Evolutionary conservation across 1,139 yeast species (phyloP), one percentile per base, ranked within the genome.

Genomic region (Ogataea hybrid): DNA sequence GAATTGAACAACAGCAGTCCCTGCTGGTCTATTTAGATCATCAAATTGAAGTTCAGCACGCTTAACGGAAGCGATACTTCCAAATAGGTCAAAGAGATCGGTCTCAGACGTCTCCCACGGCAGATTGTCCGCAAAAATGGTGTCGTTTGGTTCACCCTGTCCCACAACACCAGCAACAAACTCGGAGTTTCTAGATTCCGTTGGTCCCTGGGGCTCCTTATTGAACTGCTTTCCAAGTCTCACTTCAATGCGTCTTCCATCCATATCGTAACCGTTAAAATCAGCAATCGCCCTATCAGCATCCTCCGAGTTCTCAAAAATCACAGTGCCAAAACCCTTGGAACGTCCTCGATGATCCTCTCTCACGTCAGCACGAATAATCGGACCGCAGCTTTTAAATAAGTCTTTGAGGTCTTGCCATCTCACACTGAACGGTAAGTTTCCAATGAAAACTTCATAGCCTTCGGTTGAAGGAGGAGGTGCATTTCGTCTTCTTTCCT

Each of bases 381-480:
- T 86, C 42, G 73, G 77, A 38, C 96, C 96, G 39, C 79, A 81
- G 42, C 75, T 77, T 56, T 87, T 78, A 75, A 89, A 87, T 58
- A 89, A 64, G 59, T 89, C 96, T 60, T 88, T 86, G 56, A 90
- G 70, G 37, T 85, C 83, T 63, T 84, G 92, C 95, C 96, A 87
- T 53, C 78, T 83, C 42, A 79, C 71, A 6, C 85, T 74, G 65
- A 77, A 90, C 20, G 97, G 96, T 50, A 90, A 68, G 62, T 89
- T 87, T 25, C 92, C 87, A 39, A 87, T 80, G 63, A 85, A 88
- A 25, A 87, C 76, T 63, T 88, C 95, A 50, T 75, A 71, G 6
- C 84, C 84, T 32, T 74, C 73, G 5, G 18, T 15, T 14, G 61
- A 59, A 27, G 46, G 41, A 28, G 52, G 47, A 15, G 51, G 46